These are phyloP conservation scores for Rhizopogon vulgaris DNA, from an alignment of 768 basidiomycete genomes.

Conservation along the genomic window DNA sequence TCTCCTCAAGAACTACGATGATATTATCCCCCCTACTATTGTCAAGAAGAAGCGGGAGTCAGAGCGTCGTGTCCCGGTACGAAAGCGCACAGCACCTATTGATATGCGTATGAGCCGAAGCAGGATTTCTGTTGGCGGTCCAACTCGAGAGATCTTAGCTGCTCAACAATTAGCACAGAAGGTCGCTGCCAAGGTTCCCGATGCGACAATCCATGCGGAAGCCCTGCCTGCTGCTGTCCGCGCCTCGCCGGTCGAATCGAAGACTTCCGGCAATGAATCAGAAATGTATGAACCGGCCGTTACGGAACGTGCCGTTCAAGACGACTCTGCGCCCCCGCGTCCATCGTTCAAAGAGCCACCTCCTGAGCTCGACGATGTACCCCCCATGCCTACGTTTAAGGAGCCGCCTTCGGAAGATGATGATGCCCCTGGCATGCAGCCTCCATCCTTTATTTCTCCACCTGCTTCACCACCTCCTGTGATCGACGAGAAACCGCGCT, in stretches of 20 bases:
- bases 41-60: conserved; percentile 83
- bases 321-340: conserved; percentile 19
- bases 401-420: conserved; percentile 30
- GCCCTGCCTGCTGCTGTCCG: conserved; percentile 9
- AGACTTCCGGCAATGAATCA: conserved; percentile 10
- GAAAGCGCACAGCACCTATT: conserved; percentile 82
- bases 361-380: conserved; percentile 32
- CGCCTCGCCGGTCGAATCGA: conserved; percentile 16
- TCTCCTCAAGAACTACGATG: conserved; percentile 68
- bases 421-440: conserved; percentile 9
- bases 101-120: conserved; percentile 86
- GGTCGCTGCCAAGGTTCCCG: conserved; percentile 30
- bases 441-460: conserved; percentile 14
- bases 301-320: conserved; percentile 5
- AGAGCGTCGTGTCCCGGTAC: conserved; percentile 73
- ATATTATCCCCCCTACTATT: conserved; percentile 75
- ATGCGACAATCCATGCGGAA: conserved; percentile 8
- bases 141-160: conserved; percentile 64
- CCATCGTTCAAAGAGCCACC: conserved; percentile 62
- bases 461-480: conserved; percentile 19
- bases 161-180: conserved; percentile 62
- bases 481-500: conserved; percentile 20
- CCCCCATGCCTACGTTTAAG: conserved; percentile 35
- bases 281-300: conserved; percentile 9
- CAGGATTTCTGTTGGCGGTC: conserved; percentile 64